Evolutionary conservation across 805 yeast genomes (phyloP).

Genomic region (Grigorovia humatica): DNA sequence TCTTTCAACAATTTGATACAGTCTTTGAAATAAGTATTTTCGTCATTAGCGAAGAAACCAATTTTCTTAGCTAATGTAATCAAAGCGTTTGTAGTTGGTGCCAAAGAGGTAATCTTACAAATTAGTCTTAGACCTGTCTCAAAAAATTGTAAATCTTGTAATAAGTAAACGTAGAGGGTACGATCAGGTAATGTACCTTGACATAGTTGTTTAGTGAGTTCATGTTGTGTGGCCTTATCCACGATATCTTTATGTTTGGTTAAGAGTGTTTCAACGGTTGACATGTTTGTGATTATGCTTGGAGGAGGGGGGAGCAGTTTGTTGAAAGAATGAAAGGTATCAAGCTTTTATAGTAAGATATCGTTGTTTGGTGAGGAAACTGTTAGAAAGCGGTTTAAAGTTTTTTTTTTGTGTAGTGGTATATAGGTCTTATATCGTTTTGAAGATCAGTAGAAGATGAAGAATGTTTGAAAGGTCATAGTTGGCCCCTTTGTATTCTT

Average conservation of each 20-base stretch:
- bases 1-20: constrained; percentile 21
- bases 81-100: constrained; percentile 32
- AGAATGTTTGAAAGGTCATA: no score
- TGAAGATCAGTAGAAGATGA: no score
- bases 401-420: no score
- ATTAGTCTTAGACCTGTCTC: constrained; percentile 34
- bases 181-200: constrained; percentile 36
- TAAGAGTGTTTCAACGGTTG: constrained; percentile 16
- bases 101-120: constrained; percentile 35
- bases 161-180: constrained; percentile 35
- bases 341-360: neutral
- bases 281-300: constrained; percentile 3
- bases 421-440: no score
- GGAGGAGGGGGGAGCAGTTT: neutral
- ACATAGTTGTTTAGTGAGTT: constrained; percentile 37
- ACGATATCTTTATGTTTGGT: constrained; percentile 18
- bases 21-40: constrained; percentile 38
- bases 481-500: constrained; percentile 5
- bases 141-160: constrained; percentile 42
- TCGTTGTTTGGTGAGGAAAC: neutral
- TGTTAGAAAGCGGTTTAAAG: neutral
- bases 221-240: constrained; percentile 30
- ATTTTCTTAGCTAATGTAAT: constrained; percentile 38
- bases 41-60: constrained; percentile 40
- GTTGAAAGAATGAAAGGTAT: neutral